Evolutionary conservation across 140 eudicot species (phyloP), one percentile per base, ranked within the genome.

Genomic region (Anethum foeniculum): DNA sequence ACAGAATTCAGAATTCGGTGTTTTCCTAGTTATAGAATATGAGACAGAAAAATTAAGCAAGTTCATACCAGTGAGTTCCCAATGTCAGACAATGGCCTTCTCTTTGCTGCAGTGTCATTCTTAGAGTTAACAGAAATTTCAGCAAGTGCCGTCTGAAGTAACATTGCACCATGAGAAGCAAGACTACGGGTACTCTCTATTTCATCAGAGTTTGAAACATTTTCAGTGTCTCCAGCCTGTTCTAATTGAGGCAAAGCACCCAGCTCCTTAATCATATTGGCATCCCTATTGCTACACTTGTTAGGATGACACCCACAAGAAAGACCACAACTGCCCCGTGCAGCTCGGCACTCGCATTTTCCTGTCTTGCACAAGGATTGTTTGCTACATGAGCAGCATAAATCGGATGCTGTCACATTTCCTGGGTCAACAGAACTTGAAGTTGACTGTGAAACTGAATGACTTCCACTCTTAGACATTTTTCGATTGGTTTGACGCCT

Each of bases 61-160:
- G 39, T 16, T 27, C 86, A 32, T 89, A 95, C 99, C 82, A 80
- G 43, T 62, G 87, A 89, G 73, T 96, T 96, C 41, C 98, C 98
- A 30, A 96, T 93, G 83, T 96, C 99, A 1, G 98, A 88, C 39
- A 96, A 84, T 11, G 99, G 96, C 88, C 87, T 96, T 82, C 99
- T 84, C 78, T 43, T 81, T 12, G 81, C 58, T 21, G 49, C 88
- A 67, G 76, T 86, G 8, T 85, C 84, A 23, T 82, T 89, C 67
- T 84, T 84, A 44, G 78, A 44, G 77, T 84, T 84, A 15, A 41
- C 77, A 5, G 96, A 93, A 80, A 88, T 91, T 81, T 86, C 96
- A 47, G 90, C 82, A 46, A 96, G 83, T n/a, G 94, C 97, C 27
- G 87, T 80, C 74, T 90, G 89, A 80, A 96, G 98, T 36, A 96